phyloP scores from a whole-genome alignment of 352 stramenopile species.

The Globisporangium yorkense region DNA sequence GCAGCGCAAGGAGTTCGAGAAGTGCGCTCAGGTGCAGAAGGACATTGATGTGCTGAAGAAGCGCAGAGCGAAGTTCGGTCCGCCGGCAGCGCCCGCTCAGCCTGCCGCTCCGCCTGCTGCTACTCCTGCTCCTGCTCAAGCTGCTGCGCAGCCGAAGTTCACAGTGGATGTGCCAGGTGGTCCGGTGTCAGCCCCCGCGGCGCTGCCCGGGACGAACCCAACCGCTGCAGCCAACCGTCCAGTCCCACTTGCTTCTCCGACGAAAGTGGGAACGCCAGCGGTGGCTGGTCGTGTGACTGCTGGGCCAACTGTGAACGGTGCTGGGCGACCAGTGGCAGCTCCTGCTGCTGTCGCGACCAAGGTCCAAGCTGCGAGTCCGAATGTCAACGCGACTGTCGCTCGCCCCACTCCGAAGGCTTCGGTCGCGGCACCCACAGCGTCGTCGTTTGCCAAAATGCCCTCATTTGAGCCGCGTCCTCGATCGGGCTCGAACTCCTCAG shows the following conservation, averaged over 20 bases:
- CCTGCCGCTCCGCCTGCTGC: neutral
- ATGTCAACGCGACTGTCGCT: neutral
- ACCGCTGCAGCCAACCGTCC: slow-evolving; percentile 2
- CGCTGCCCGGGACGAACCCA: slow-evolving; percentile 29
- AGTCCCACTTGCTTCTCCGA: slow-evolving; percentile 8
- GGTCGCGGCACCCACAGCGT: slow-evolving; percentile 3
- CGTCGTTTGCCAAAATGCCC: slow-evolving; percentile 12
- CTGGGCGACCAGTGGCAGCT: neutral
- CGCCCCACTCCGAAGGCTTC: slow-evolving; percentile 9
- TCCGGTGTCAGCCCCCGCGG: slow-evolving; percentile 45
- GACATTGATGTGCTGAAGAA: slow-evolving; percentile 81
- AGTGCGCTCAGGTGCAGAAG: slow-evolving; percentile 80
- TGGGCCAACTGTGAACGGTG: slow-evolving; percentile 9
- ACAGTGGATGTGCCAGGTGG: slow-evolving; percentile 10
- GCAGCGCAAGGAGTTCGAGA: slow-evolving; percentile 82
- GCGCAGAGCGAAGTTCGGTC: slow-evolving; percentile 51
- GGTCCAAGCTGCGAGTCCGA: neutral
- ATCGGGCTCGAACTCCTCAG: slow-evolving; percentile 68
- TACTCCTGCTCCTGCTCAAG: neutral
- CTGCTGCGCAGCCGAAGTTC: slow-evolving; percentile 7
- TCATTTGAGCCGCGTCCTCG: slow-evolving; percentile 35
- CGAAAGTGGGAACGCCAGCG: slow-evolving; percentile 1
- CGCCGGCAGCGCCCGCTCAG: slow-evolving; percentile 2
- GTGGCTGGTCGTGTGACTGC: slow-evolving; percentile 2
- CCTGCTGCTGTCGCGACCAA: slow-evolving; percentile 6